phyloP scores from a whole-genome alignment of 2,329 filamentous ascomycete genomes.

The Fusarium sp. region DNA sequence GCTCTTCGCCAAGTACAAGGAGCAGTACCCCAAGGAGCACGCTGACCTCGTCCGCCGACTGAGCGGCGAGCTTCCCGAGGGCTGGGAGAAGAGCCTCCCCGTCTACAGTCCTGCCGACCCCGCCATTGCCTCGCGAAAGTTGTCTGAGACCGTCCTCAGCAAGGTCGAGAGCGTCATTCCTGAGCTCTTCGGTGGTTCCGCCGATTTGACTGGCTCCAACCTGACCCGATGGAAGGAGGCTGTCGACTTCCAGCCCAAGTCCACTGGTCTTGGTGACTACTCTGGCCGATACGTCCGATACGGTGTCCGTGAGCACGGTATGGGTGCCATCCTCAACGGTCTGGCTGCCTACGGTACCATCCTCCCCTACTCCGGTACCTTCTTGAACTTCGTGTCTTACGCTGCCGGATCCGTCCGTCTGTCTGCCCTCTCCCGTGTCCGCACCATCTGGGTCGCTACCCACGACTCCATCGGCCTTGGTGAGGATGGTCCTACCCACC shows the following conservation, averaged over 20 bases:
- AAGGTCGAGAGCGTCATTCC: slow-evolving; percentile 86
- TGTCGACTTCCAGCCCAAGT: slow-evolving; percentile 95
- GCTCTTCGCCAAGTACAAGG: slow-evolving; percentile 86
- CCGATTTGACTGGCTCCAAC: slow-evolving; percentile 98
- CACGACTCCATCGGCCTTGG: slow-evolving; percentile 99
- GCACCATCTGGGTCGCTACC: slow-evolving; percentile 94
- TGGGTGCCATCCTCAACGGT: slow-evolving; percentile 95
- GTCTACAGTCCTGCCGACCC: slow-evolving; percentile 87
- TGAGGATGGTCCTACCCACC: slow-evolving; percentile 98
- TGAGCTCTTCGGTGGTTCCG: slow-evolving; percentile 94
- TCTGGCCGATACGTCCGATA: slow-evolving; percentile 91
- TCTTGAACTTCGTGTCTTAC: slow-evolving; percentile 99
- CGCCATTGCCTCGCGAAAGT: slow-evolving; percentile 92
- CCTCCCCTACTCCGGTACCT: slow-evolving; percentile 93
- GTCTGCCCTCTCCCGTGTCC: slow-evolving; percentile 89
- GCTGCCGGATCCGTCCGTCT: slow-evolving; percentile 95
- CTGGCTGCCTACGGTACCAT: slow-evolving; percentile 94
- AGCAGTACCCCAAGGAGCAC: slow-evolving; percentile 81
- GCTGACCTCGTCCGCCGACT: slow-evolving; percentile 85
- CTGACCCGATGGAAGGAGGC: slow-evolving; percentile 98
- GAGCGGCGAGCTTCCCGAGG: slow-evolving; percentile 86
- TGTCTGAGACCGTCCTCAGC: slow-evolving; percentile 92
- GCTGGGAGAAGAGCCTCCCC: slow-evolving; percentile 94
- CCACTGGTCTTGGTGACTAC: slow-evolving; percentile 87
- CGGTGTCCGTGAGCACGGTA: slow-evolving; percentile 91